These are phyloP conservation scores for Leccinum variicolor DNA, from an alignment of 768 basidiomycete genomes.

Conservation along the genomic window DNA sequence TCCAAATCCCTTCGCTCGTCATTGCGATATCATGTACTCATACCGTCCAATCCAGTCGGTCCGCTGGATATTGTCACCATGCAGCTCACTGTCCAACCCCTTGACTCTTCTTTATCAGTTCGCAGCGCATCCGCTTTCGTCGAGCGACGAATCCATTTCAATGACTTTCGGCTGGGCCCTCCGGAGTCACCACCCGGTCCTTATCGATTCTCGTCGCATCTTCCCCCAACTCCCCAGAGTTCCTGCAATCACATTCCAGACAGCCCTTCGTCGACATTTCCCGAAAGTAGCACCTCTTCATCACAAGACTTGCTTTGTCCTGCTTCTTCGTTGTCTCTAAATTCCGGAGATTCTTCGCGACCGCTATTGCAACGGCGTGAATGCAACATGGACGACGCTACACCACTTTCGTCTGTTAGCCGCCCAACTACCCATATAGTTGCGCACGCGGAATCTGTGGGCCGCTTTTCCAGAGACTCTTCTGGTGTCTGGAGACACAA, in stretches of 20 bases:
- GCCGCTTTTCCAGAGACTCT: conserved; percentile 51
- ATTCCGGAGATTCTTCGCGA: conserved; percentile 25
- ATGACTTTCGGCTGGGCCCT: conserved; percentile 33
- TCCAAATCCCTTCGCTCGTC: conserved; percentile 54
- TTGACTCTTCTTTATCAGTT: conserved; percentile 54
- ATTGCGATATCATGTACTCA: conserved; percentile 56
- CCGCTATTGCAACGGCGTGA: conserved; percentile 23
- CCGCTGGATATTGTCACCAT: conserved; percentile 72
- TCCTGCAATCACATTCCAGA: conserved; percentile 29
- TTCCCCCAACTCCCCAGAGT: conserved; percentile 21
- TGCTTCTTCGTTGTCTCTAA: conserved; percentile 20
- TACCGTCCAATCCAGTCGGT: conserved; percentile 59
- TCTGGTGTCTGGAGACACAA: conserved; percentile 62
- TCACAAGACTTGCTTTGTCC: conserved; percentile 20
- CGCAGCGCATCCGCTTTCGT: conserved; percentile 63
- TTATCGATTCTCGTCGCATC: conserved; percentile 16
- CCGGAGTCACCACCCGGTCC: conserved; percentile 22
- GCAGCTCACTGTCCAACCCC: conserved; percentile 56
- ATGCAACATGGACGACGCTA: conserved; percentile 10
- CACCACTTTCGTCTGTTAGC: conserved; percentile 9
- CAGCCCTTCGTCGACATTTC: conserved; percentile 8
- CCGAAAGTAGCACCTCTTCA: conserved; percentile 11
- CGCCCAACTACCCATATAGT: conserved; percentile 48
- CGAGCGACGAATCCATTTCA: conserved; percentile 68
- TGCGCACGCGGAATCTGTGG: conserved; percentile 56